These are phyloP conservation scores for Papilionanthe hybrid DNA, from an alignment of 116 monocot genomes.

Conservation along the genomic window DNA sequence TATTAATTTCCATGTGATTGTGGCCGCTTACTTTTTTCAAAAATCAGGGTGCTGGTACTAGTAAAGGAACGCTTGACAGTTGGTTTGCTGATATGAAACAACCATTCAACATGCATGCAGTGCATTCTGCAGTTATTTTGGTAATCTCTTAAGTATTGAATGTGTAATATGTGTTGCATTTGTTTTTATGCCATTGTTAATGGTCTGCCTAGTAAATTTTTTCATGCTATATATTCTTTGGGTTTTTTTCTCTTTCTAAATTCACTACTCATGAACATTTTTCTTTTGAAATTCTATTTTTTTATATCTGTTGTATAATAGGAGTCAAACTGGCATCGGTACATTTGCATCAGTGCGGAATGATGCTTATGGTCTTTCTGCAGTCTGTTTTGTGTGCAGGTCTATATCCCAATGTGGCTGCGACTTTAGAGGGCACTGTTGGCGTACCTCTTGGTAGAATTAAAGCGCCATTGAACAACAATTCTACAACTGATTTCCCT, in stretches of 20 bases:
- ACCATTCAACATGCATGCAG: constrained; percentile 79
- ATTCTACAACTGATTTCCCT: constrained; percentile 28
- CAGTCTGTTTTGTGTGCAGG: constrained; percentile 95
- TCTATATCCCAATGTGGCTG: constrained; percentile 91
- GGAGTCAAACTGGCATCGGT: neutral
- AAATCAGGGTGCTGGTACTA: constrained; percentile 48
- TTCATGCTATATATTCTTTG: neutral
- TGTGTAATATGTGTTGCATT: neutral
- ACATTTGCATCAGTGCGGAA: neutral
- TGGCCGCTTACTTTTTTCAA: neutral
- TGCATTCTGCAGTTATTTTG: constrained; percentile 66
- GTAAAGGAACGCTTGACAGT: constrained; percentile 68
- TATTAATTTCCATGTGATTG: neutral
- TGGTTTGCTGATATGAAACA: constrained; percentile 82
- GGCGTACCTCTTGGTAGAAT: constrained; percentile 31
- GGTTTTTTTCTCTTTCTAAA: neutral
- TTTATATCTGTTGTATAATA: neutral
- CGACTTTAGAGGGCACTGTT: constrained; percentile 58
- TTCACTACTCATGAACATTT: too few species aligned
- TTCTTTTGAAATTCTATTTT: neutral
- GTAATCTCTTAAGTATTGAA: constrained; percentile 26
- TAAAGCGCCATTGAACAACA: constrained; percentile 21
- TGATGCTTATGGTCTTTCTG: constrained; percentile 19
- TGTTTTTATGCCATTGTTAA: neutral
- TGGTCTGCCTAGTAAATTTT: neutral